These are phyloP conservation scores for Dryadomyces quercus-mongolicae DNA, from an alignment of 2,329 filamentous ascomycete species.

Conservation along the genomic window DNA sequence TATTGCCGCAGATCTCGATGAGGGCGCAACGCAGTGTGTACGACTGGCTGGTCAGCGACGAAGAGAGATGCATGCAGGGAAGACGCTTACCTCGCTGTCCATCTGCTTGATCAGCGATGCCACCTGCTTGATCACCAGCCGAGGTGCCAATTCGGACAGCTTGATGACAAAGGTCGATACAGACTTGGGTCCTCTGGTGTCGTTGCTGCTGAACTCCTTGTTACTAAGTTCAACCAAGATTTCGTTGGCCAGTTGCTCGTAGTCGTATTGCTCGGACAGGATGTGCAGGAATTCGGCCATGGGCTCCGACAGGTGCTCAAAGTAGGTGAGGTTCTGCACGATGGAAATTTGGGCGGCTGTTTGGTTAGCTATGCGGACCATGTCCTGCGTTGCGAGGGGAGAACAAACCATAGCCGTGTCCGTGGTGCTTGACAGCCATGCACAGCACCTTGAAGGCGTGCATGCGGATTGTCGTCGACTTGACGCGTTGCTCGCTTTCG, in stretches of 20 bases:
- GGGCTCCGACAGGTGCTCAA: constrained; percentile 95
- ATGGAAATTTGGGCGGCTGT: constrained; percentile 91
- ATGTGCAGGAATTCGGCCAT: constrained; percentile 99
- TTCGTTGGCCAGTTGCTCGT: constrained; percentile 88
- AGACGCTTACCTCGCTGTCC: constrained; percentile 68
- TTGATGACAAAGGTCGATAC: constrained; percentile 90
- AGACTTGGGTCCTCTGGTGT: constrained; percentile 89
- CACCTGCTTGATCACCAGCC: constrained; percentile 95
- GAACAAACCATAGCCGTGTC: constrained; percentile 75
- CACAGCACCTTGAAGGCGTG: constrained; percentile 95
- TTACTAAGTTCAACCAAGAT: constrained; percentile 88
- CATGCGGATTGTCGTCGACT: constrained; percentile 82
- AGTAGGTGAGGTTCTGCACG: constrained; percentile 94
- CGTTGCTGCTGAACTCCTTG: constrained; percentile 96
- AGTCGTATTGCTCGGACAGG: constrained; percentile 92
- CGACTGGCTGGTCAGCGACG: constrained; percentile 39
- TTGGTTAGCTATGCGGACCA: too few species aligned
- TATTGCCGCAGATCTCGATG: constrained; percentile 93
- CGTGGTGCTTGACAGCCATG: constrained; percentile 93
- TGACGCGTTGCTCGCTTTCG: constrained; percentile 86
- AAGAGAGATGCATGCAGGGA: constrained; percentile 13
- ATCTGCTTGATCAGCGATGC: constrained; percentile 87
- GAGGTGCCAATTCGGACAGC: constrained; percentile 81
- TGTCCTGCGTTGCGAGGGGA: neutral
- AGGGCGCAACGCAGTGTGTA: constrained; percentile 88